Evolutionary conservation across 768 basidiomycete genomes (phyloP), one percentile per base, ranked within the genome.

Genomic region (Auriscalpium microsporum): DNA sequence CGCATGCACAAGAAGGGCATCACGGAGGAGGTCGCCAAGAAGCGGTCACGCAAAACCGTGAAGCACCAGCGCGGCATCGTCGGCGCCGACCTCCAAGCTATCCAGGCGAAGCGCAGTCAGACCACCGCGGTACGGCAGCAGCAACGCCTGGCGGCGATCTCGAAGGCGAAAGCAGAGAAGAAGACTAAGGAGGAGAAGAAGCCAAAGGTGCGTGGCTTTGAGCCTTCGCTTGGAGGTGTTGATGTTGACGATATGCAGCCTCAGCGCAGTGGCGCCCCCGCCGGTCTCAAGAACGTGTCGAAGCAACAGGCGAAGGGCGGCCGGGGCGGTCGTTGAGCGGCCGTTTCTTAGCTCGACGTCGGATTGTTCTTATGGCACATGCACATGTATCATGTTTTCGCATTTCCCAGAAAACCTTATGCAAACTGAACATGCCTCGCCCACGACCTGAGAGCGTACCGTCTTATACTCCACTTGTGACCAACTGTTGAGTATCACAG

Each of bases 1-100:
- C 88, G 94, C 65, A 91, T 96, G 87, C 96, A 98, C 84, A 96
- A 95, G 85, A 99, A 99, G 86, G 96, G 96, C 72, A 84, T 98
- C 72, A 94, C 94, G 50, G 95, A 98, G 77, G 95, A 98, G 75
- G 89, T 94, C 52, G 93, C 94, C 67, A 99, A 98, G 92, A 97
- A 96, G 79, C 88, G 95, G 62, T 89, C 90, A 50, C 90, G 94
- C 74, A 86, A 87, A 74, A 93, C 91, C 61, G 92, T 98, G 69
- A 99, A 98, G 80, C 86, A 92, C 78, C 86, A 95, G 78, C 92
- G 96, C 68, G 96, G 96, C 60, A 93, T 98, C 72, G 93, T 94
- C 67, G 96, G 96, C 73, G 92, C 93, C 62, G 94, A 97, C 72
- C 83, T 98, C 58, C 82, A 86, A 52, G 71, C 91, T 65, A 97